Evolutionary conservation across 2,329 filamentous ascomycete species (phyloP).

Genomic region (Xylariales sp.): DNA sequence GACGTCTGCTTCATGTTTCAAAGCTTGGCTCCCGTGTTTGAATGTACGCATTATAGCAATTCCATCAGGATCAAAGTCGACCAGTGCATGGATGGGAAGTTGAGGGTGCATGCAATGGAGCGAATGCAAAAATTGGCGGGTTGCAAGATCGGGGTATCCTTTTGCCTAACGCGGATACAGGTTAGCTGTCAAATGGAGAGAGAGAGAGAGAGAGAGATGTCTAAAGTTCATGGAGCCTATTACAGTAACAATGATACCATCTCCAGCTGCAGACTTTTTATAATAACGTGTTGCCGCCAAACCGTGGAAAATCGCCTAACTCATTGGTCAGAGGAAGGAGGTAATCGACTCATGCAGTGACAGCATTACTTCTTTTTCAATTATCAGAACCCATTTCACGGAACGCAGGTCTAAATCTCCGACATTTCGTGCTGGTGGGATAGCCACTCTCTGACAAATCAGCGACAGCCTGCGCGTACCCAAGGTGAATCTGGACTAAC

Average conservation of each 20-base stretch:
- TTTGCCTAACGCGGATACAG: constrained; percentile 70
- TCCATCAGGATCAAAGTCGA: constrained; percentile 76
- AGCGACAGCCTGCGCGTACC: neutral
- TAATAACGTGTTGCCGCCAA: constrained; percentile 56
- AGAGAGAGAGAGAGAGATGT: too few species aligned
- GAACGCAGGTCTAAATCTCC: constrained; percentile 42
- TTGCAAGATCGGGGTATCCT: constrained; percentile 75
- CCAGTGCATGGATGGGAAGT: constrained; percentile 57
- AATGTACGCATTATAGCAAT: constrained; percentile 71
- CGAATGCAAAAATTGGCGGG: constrained; percentile 58
- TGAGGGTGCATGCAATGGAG: constrained; percentile 42
- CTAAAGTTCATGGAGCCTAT: too few species aligned
- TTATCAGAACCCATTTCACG: constrained; percentile 63
- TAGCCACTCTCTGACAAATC: constrained; percentile 48
- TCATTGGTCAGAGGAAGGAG: constrained; percentile 12
- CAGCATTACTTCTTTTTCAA: constrained; percentile 70
- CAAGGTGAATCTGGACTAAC: constrained; percentile 16
- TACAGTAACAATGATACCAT: constrained; percentile 68
- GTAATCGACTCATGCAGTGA: neutral
- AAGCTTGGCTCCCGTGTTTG: constrained; percentile 60
- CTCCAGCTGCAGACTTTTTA: constrained; percentile 38
- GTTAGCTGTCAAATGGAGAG: too few species aligned
- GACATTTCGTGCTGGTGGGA: constrained; percentile 52
- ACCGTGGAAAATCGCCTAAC: constrained; percentile 69
- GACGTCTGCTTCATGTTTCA: constrained; percentile 54